Conservation (phyloP, 306 rosid genomes). For the Oxytropis ochrocephala region DNA sequence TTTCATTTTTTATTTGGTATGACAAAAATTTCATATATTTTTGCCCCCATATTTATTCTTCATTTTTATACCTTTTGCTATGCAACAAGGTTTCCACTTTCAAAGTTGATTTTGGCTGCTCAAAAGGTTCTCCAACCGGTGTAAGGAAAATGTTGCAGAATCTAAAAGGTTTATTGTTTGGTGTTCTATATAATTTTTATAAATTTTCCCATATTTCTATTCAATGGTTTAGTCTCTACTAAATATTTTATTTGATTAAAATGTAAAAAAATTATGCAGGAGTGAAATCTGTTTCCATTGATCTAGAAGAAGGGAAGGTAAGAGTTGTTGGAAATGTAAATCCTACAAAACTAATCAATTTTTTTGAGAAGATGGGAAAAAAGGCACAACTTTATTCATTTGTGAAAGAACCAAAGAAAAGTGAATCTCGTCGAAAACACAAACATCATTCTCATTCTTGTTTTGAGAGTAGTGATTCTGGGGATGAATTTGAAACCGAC, state of each 20-base stretch:
- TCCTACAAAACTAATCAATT: constrained; percentile 1
- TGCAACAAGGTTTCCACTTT: constrained; percentile 7
- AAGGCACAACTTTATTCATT: too few relatives aligned
- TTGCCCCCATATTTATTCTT: neutral
- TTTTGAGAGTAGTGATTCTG: neutral
- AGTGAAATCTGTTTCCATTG: constrained; percentile 11
- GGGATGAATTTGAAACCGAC: too few relatives aligned
- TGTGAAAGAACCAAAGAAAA: neutral
- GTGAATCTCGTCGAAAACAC: neutral
- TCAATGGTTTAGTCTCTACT: neutral
- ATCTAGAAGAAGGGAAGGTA: constrained; percentile 21
- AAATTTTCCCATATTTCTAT: neutral
- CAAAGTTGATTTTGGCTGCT: constrained; percentile 20
- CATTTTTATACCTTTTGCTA: neutral
- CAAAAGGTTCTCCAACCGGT: neutral
- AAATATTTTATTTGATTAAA: neutral
- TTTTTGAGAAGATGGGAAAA: constrained; percentile 21
- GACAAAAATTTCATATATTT: neutral
- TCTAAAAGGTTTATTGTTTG: constrained; percentile 4
- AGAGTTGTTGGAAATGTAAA: constrained; percentile 8
- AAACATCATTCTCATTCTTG: neutral
- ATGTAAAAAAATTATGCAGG: constrained; percentile 16
- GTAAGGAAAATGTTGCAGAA: too few relatives aligned
- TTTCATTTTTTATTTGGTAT: neutral
- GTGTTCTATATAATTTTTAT: neutral